Percentiles rank a stretch among this genome's conserved stretches.
These are phyloP conservation scores for Botrytis porri DNA, from an alignment of 2,329 filamentous ascomycete species.

Conservation along the genomic window DNA sequence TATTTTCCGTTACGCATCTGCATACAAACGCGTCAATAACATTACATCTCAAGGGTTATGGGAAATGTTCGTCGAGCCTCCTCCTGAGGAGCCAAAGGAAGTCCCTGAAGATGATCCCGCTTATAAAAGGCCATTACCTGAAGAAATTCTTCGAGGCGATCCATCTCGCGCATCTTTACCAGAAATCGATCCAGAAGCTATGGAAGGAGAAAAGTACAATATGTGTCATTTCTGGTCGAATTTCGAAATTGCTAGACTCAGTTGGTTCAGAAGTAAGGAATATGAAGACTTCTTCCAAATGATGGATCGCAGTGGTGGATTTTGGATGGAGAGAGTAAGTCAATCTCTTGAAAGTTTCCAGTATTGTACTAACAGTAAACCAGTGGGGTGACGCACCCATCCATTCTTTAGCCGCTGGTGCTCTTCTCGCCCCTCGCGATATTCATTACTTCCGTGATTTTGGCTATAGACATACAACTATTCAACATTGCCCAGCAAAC, in stretches of 20 bases:
- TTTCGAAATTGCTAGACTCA: slow-evolving; percentile 92
- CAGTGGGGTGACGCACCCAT: slow-evolving; percentile 99
- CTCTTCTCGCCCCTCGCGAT: slow-evolving; percentile 74
- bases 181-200: slow-evolving; percentile 83
- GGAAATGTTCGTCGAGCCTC: slow-evolving; percentile 95
- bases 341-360: slow-evolving; percentile 8
- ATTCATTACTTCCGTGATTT: slow-evolving; percentile 99
- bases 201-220: slow-evolving; percentile 98
- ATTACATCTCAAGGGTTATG: slow-evolving; percentile 87
- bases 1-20: slow-evolving; percentile 97
- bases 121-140: slow-evolving; percentile 63
- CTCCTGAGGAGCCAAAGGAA: slow-evolving; percentile 56
- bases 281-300: slow-evolving; percentile 98
- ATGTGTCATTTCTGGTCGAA: slow-evolving; percentile 99
- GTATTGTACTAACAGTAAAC: slow-evolving; percentile 26
- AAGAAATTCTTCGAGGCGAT: slow-evolving; percentile 77
- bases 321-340: slow-evolving; percentile 96
- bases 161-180: slow-evolving; percentile 67
- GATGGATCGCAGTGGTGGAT: slow-evolving; percentile 97
- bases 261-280: slow-evolving; percentile 95
- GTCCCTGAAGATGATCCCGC: slow-evolving; percentile 53
- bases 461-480: slow-evolving; percentile 96
- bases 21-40: slow-evolving; percentile 91
- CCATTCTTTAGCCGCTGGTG: slow-evolving; percentile 92
- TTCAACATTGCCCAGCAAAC: slow-evolving; percentile 97